A percentile compares a stretch with the other conserved stretches of the same genome.
Evolutionary conservation across 495 filamentous ascomycete species (phyloP).

Genomic region (Podospora comata): DNA sequence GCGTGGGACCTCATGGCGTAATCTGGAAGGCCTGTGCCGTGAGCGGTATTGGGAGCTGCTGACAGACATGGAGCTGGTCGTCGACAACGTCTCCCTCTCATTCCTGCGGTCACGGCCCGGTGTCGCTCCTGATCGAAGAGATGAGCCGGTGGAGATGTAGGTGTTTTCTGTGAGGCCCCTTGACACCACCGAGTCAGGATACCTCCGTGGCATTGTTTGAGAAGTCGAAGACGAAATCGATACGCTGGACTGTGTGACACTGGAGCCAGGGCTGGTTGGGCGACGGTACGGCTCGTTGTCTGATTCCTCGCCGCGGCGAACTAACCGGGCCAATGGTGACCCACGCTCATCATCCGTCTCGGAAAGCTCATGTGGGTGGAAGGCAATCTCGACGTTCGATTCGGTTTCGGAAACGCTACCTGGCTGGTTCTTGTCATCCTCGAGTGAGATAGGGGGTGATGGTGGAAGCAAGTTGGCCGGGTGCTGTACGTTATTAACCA

Average conservation of each 20-base stretch:
- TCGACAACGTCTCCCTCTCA: conserved; percentile 58
- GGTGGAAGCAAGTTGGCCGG: conserved; percentile 70
- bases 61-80: conserved; percentile 58
- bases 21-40: conserved; percentile 60
- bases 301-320: conserved; percentile 51
- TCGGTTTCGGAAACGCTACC: conserved; percentile 44
- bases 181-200: conserved; percentile 47
- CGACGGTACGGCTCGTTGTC: conserved; percentile 56
- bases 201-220: conserved; percentile 33
- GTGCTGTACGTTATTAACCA: conserved; percentile 84
- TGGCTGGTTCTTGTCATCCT: conserved; percentile 48
- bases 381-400: conserved; percentile 44
- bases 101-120: conserved; percentile 38
- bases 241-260: conserved; percentile 62
- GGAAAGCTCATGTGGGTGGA: conserved; percentile 52
- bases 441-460: conserved; percentile 71
- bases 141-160: conserved; percentile 61
- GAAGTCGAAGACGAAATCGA: conserved; percentile 52
- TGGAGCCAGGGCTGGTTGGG: conserved; percentile 60
- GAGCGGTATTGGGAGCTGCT: conserved; percentile 60
- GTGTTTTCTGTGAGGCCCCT: conserved; percentile 55
- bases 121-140: conserved; percentile 43
- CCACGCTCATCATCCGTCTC: conserved; percentile 64
- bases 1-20: conserved; percentile 75
- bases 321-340: conserved; percentile 64